Base-by-base conservation (phyloP, 2,329 filamentous ascomycete genomes). In the Aplosporella prunicola region DNA sequence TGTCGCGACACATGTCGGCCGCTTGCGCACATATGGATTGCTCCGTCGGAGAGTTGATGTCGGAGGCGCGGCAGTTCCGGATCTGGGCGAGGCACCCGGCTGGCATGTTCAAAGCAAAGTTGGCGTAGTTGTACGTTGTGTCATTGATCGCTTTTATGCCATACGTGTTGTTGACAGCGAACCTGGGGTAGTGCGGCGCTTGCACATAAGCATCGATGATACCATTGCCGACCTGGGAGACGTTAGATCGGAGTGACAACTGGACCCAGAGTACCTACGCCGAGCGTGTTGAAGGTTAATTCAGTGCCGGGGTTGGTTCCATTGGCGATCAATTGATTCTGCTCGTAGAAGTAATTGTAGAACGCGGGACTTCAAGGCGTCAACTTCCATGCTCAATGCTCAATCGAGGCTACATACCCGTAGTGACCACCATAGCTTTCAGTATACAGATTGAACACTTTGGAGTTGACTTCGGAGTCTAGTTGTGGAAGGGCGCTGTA, bases 361-460 rank as follows among this genome's bases (percentile, higher is more conserved):
- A 77, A 76, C 14, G 66, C 60, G 6, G 69, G 69, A n/a, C 9
- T 25, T 10, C n/a, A 4, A 20, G 13, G 5, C 13, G 16, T 34
- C 17, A 13, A 2, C 26, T 9, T 10, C 17, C 6, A 3, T 20
- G 20, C 9, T 10, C 13, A 10, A 9, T 9, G 7, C 17, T 34
- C 17, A 20, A 5, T n/a, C 10, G 14, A 9, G 9, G 23, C 24
- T 28, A n/a, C 9, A 27, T 17, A 39, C 15, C 66, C 67, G 43
- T 71, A 71, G 46, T 71, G 68, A 28, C 68, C 66, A 20, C 52
- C 51, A 30, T 62, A 62, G 20, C 43, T 71, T 51, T 78, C 74
- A 0, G 74, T 76, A 62, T 71, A 77, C 24, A 78, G 58, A 43
- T 76, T 75, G 51, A 76, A 74, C 20, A 62, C 65, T 46, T 65